Evolutionary conservation across 2,329 filamentous ascomycete genomes (phyloP).

Genomic region (Alternaria hordeiaustralica): DNA sequence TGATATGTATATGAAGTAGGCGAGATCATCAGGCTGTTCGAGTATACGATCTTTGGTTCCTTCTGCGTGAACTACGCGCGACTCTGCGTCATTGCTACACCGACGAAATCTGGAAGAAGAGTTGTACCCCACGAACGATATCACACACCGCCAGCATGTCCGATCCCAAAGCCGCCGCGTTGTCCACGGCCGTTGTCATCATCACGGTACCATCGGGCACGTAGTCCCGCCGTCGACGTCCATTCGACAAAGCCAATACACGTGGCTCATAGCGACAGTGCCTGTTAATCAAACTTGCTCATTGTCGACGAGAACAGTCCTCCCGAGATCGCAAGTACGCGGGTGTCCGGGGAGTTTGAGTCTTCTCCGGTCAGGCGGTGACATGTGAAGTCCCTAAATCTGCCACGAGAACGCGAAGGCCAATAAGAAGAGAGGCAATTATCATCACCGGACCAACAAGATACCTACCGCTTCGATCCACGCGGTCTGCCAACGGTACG

Average conservation of each 20-base stretch:
- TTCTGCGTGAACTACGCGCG: background rate
- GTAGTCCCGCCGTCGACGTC: background rate
- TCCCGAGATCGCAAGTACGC: no score
- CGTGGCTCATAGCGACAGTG: no score
- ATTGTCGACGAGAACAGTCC: background rate
- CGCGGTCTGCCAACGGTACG: background rate
- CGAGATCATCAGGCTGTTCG: background rate
- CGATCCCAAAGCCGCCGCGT: slow-evolving; percentile 23
- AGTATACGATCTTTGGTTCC: background rate
- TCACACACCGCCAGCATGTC: no score
- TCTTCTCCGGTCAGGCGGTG: background rate
- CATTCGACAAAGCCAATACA: background rate
- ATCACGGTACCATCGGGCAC: slow-evolving; percentile 21
- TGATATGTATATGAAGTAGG: background rate
- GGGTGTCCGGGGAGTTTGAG: background rate
- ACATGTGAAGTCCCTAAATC: no score
- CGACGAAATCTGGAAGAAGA: background rate
- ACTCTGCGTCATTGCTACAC: no score
- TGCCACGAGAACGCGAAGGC: background rate
- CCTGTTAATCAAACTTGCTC: no score
- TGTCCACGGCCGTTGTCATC: slow-evolving; percentile 25
- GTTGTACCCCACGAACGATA: no score
- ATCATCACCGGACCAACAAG: background rate
- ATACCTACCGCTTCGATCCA: accelerated
- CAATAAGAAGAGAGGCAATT: background rate